A percentile compares a stretch with the other conserved stretches of the same genome.
Conservation (phyloP, 208 protist species). For the Histomonas meleagridis region DNA sequence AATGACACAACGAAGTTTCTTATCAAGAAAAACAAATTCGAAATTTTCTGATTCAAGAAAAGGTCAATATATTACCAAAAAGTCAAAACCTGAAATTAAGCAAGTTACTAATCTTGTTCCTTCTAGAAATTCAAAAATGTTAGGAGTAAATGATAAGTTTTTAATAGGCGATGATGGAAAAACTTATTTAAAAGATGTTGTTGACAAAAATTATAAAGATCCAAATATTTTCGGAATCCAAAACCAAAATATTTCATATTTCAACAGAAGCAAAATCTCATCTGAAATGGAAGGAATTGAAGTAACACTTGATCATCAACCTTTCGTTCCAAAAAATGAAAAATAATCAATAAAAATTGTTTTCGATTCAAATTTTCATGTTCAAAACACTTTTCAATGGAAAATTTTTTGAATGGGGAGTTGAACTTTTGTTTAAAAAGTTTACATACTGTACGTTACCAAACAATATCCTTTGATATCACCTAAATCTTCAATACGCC, state of each 20-base stretch:
- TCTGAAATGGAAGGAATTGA: not conserved
- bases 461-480: too few relatives aligned
- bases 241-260: not conserved
- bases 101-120: not conserved
- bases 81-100: not conserved
- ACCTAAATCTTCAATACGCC: too few relatives aligned
- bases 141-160: constrained; percentile 15
- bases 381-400: too few relatives aligned
- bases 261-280: not conserved
- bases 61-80: not conserved
- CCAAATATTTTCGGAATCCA: not conserved
- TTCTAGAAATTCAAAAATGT: not conserved
- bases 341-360: too few relatives aligned
- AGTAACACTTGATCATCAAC: not conserved
- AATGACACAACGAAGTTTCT: not conserved
- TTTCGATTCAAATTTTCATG: too few relatives aligned
- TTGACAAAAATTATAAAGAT: not conserved
- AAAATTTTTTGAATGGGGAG: too few relatives aligned
- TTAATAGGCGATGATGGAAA: constrained; percentile 24
- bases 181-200: not conserved
- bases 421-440: too few relatives aligned
- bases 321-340: not conserved
- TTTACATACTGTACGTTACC: too few relatives aligned
- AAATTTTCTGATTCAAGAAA: not conserved
- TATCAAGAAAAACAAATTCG: not conserved